These are phyloP conservation scores for Allodekkera sacchari DNA, from an alignment of 805 yeast species.

Conservation along the genomic window DNA sequence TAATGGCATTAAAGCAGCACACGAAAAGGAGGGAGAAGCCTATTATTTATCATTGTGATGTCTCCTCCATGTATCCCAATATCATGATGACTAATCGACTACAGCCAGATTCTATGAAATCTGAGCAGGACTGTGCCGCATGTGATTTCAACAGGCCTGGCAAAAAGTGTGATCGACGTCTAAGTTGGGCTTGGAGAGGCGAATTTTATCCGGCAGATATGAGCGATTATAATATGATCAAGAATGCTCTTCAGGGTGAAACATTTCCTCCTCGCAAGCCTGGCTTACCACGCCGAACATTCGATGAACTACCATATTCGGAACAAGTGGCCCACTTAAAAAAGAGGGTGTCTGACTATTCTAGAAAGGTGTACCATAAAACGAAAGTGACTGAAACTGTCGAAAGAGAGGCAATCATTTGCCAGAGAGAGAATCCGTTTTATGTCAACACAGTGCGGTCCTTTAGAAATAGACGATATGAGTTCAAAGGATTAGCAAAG, in stretches of 20 bases:
- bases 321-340: slow-evolving; percentile 75
- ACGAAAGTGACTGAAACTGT: slow-evolving; percentile 75
- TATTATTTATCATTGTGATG: slow-evolving; percentile 93
- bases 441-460: slow-evolving; percentile 90
- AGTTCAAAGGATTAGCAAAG: slow-evolving; percentile 87
- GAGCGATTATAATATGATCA: slow-evolving; percentile 87
- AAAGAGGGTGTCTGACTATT: slow-evolving; percentile 73
- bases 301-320: slow-evolving; percentile 65
- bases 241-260: slow-evolving; percentile 73
- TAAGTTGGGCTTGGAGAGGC: slow-evolving; percentile 99
- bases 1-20: slow-evolving; percentile 50
- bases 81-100: slow-evolving; percentile 96
- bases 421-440: slow-evolving; percentile 97
- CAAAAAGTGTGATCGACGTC: slow-evolving; percentile 80
- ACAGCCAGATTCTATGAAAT: slow-evolving; percentile 96
- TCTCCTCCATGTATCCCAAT: slow-evolving; percentile 98
- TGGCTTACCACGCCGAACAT: slow-evolving; percentile 50
- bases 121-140: slow-evolving; percentile 91
- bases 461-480: slow-evolving; percentile 93
- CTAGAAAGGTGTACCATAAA: slow-evolving; percentile 77
- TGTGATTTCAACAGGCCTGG: slow-evolving; percentile 97
- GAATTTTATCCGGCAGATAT: slow-evolving; percentile 86
- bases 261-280: slow-evolving; percentile 57
- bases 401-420: slow-evolving; percentile 86
- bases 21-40: slow-evolving; percentile 74